Conservation (phyloP, 2,329 filamentous ascomycete genomes). For the Penicillium freii region DNA sequence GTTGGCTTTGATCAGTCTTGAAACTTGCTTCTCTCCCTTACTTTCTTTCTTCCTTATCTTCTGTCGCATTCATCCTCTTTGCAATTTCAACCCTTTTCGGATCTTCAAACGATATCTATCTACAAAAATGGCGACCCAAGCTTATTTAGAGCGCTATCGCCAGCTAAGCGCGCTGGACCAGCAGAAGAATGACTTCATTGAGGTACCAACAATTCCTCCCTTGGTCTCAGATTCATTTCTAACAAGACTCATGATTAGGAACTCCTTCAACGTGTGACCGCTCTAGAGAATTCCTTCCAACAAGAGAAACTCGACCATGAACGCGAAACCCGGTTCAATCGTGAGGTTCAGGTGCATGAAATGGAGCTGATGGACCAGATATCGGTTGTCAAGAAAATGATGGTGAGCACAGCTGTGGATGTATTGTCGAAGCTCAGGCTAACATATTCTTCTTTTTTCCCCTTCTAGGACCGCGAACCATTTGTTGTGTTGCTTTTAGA, state of each 20-base stretch:
- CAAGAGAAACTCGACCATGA: conserved; percentile 48
- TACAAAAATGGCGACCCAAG: conserved; percentile 33
- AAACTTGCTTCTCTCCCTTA: conserved; percentile 10
- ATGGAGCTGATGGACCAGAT: conserved; percentile 49
- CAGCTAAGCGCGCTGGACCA: conserved; percentile 46
- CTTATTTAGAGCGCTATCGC: conserved; percentile 45
- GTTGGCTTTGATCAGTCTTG: conserved; percentile 6
- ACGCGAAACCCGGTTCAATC: conserved; percentile 49
- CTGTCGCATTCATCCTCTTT: conserved; percentile 6
- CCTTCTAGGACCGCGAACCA: conserved; percentile 50
- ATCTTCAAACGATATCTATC: not conserved
- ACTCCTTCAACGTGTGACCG: conserved; percentile 44
- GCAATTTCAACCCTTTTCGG: not conserved
- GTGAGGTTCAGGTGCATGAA: conserved; percentile 49
- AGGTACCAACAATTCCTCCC: conserved; percentile 34
- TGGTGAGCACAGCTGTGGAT: conserved; percentile 36
- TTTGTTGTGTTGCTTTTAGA: conserved; percentile 57
- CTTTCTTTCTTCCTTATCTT: conserved; percentile 7
- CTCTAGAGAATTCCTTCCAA: conserved; percentile 46
- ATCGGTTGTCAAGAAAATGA: conserved; percentile 44
- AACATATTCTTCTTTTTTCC: conserved; percentile 1
- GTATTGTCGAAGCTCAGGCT: conserved; percentile 6
- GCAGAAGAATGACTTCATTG: conserved; percentile 49
- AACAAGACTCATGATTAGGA: conserved; percentile 37
- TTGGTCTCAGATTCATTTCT: conserved; percentile 15